Evolutionary conservation across 805 yeast genomes (phyloP).

Genomic region (Barnettozyma pratensis): DNA sequence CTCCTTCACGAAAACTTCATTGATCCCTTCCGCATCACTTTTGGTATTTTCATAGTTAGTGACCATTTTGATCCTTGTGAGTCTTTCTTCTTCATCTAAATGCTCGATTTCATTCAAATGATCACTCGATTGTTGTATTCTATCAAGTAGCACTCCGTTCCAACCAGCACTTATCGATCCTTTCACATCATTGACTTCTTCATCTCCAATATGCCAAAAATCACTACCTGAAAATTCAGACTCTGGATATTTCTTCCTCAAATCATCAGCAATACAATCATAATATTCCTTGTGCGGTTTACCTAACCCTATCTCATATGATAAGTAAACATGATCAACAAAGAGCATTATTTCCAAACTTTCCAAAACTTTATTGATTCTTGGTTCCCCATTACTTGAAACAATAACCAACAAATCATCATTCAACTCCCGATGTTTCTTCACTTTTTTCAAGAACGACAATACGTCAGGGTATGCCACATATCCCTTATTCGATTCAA

Average conservation of each 20-base stretch:
- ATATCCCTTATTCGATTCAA: conserved; percentile 52
- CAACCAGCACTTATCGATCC: conserved; percentile 57
- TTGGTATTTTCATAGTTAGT: conserved; percentile 5
- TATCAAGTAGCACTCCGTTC: conserved; percentile 53
- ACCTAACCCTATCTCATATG: conserved; percentile 49
- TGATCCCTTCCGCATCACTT: background rate
- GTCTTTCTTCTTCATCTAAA: conserved; percentile 9
- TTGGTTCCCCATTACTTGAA: conserved; percentile 59
- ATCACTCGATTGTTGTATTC: conserved; percentile 30
- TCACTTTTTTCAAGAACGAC: conserved; percentile 32
- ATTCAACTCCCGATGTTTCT: conserved; percentile 17
- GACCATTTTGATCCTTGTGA: conserved; percentile 9
- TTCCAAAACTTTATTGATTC: conserved; percentile 41
- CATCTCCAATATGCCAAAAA: conserved; percentile 70
- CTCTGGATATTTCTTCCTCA: conserved; percentile 19
- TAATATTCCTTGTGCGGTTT: conserved; percentile 53
- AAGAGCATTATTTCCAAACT: conserved; percentile 40
- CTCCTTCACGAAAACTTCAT: background rate
- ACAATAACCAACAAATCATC: conserved; percentile 37
- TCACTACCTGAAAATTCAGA: conserved; percentile 15
- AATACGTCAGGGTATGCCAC: conserved; percentile 47
- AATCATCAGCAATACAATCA: conserved; percentile 30
- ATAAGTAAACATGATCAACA: conserved; percentile 41
- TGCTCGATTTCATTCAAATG: conserved; percentile 10
- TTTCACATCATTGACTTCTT: conserved; percentile 45